Evolutionary conservation across 495 filamentous ascomycete genomes (phyloP).

Genomic region (Penicillium waksmanii): DNA sequence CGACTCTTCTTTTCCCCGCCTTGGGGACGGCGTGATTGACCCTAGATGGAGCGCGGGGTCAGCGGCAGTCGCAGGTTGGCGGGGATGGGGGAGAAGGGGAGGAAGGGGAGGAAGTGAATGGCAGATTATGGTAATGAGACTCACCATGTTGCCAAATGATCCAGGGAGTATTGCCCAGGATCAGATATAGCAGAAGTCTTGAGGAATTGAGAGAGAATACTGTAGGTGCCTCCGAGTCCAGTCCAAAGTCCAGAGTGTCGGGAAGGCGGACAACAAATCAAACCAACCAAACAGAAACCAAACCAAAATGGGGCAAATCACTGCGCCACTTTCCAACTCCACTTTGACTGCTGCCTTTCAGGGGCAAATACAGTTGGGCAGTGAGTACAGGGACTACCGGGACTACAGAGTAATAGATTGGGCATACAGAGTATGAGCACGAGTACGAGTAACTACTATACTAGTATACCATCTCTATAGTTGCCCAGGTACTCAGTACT

Average conservation of each 20-base stretch:
- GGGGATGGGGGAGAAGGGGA: conserved; percentile 25
- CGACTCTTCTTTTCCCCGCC: conserved; percentile 55
- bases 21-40: conserved; percentile 53
- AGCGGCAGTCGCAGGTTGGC: conserved; percentile 15
- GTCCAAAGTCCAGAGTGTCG: background rate
- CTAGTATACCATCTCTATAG: background rate
- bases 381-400: too few species aligned
- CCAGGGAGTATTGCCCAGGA: conserved; percentile 2
- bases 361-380: conserved; percentile 2
- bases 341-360: conserved; percentile 2
- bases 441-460: background rate
- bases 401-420: conserved; percentile 15
- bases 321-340: background rate
- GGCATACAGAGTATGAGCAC: background rate
- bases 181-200: too few species aligned
- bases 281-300: background rate
- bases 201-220: background rate
- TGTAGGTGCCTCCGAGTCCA: background rate
- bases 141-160: conserved; percentile 2
- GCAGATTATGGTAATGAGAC: conserved; percentile 19
- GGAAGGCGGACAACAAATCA: background rate
- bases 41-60: conserved; percentile 33
- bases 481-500: background rate
- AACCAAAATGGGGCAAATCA: background rate
- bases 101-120: background rate